Base-by-base conservation (phyloP, 768 basidiomycete species). In the Calocybe indica region DNA sequence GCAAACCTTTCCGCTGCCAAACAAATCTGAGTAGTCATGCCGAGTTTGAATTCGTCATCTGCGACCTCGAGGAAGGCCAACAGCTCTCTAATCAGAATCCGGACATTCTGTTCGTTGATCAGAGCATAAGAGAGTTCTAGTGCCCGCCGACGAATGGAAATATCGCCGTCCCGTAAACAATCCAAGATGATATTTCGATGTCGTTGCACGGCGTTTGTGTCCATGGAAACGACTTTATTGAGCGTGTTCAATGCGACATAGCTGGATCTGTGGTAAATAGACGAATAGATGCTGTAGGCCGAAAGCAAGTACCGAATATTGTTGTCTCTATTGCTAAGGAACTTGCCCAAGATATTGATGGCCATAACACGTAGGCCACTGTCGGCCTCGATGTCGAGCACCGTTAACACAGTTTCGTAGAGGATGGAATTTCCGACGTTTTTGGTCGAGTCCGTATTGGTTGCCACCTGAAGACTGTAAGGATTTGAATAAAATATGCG, bases 181-280 rank as follows among this genome's bases (percentile, higher is more conserved):
- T 98, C 95, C n/a, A 99, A 82, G 54, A 99, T 97, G 55, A 91
- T 98, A 64, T 95, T 93, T 22, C 93, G 88, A 64, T 99, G 96
- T 15, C 96, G 85, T 65, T 97, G 95, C 1, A 99, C 96, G 12
- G 96, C 96, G 65, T 90, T 92, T 8, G 95, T 98, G 65, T 97
- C 94, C 75, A 98, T 93, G 7, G 89, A 79, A 6, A 99, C 96
- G 34, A 98, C 95, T 63, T 98, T 97, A 74, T 95, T 97, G 39
- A 99, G 78, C 0, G 96, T 99, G 67, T 99, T 94, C 35, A 98
- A 78, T 3, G 96, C 95, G 40, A 98, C 96, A 64, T 99, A 99
- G 43, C 95, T 96, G 57, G 3, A 43, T 30, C 48, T n/a, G 39
- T 34, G 37, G 8, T 38, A 9, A 28, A 31, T 11, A 12, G 34